Percentiles rank a stretch among this genome's conserved stretches.
Conservation (phyloP, 2,329 filamentous ascomycete species). For the Teratosphaeria gauchensis region DNA sequence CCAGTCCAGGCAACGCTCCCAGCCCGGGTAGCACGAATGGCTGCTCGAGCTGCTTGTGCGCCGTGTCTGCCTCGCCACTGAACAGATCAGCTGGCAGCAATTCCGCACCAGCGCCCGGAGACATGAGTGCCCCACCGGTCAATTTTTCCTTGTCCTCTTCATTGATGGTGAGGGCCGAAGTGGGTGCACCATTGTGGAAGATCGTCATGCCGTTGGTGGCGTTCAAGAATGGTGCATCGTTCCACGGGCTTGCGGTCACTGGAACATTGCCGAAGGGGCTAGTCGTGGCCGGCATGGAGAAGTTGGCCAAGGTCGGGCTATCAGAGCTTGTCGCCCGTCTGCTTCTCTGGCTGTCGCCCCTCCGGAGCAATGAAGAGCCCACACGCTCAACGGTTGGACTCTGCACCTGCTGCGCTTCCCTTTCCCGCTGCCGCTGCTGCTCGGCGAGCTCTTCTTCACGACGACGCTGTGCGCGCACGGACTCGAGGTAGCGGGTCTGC, state of each 20-base stretch:
- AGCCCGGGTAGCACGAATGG: slow-evolving; percentile 23
- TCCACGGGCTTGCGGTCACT: slow-evolving; percentile 6
- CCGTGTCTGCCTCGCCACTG: slow-evolving; percentile 22
- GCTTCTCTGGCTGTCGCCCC: slow-evolving; percentile 33
- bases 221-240: slow-evolving; percentile 44
- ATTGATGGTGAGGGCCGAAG: slow-evolving; percentile 38
- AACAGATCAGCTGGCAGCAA: slow-evolving; percentile 59
- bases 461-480: slow-evolving; percentile 17
- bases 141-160: slow-evolving; percentile 55
- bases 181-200: slow-evolving; percentile 24
- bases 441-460: slow-evolving; percentile 22
- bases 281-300: slow-evolving; percentile 25
- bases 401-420: slow-evolving; percentile 18
- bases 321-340: slow-evolving; percentile 27
- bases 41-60: slow-evolving; percentile 7
- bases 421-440: slow-evolving; percentile 32
- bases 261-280: not conserved
- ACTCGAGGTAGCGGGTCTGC: slow-evolving; percentile 19
- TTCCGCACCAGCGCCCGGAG: slow-evolving; percentile 60
- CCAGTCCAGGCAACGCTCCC: slow-evolving; percentile 30
- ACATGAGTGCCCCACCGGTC: slow-evolving; percentile 60
- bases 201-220: slow-evolving; percentile 54
- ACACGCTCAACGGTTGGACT: slow-evolving; percentile 8
- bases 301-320: slow-evolving; percentile 16
- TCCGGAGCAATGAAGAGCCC: not conserved